Conservation (phyloP, 352 stramenopile species). For the Pythium diclinum region DNA sequence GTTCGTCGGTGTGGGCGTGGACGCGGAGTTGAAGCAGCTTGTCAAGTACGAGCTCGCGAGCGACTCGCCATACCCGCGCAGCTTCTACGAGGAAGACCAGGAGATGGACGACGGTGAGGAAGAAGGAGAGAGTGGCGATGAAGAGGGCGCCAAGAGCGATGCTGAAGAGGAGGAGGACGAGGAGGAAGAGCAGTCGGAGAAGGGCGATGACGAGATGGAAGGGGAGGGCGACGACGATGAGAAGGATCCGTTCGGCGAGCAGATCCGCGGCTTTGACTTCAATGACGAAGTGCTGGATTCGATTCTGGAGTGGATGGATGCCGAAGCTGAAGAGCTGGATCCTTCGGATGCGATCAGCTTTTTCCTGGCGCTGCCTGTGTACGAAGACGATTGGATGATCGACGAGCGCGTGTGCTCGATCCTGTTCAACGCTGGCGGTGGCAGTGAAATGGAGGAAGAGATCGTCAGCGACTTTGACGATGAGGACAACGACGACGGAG, state of each 20-base stretch:
- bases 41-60: constrained; percentile 60
- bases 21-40: constrained; percentile 40
- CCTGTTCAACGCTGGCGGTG: constrained; percentile 48
- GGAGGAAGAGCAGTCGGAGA: constrained; percentile 9
- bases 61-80: constrained; percentile 55
- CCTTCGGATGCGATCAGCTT: constrained; percentile 62
- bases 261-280: constrained; percentile 56
- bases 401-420: constrained; percentile 79
- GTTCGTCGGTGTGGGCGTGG: constrained; percentile 36
- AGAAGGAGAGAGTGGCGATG: constrained; percentile 28
- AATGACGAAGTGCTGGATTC: constrained; percentile 46
- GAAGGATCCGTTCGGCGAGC: constrained; percentile 47
- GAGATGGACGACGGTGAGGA: constrained; percentile 28
- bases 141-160: constrained; percentile 22
- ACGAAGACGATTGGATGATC: constrained; percentile 76
- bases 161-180: constrained; percentile 11
- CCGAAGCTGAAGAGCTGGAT: constrained; percentile 50
- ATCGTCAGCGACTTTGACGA: constrained; percentile 32
- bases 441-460: constrained; percentile 28
- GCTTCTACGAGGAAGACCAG: constrained; percentile 67
- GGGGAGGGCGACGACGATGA: constrained; percentile 25
- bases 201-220: constrained; percentile 11
- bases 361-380: constrained; percentile 62
- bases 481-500: constrained; percentile 27
- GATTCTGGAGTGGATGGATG: constrained; percentile 48